Percentiles rank a stretch among this genome's conserved stretches.
These are phyloP conservation scores for Colletotrichum brevisporum DNA, from an alignment of 2,329 filamentous ascomycete genomes.

Conservation along the genomic window DNA sequence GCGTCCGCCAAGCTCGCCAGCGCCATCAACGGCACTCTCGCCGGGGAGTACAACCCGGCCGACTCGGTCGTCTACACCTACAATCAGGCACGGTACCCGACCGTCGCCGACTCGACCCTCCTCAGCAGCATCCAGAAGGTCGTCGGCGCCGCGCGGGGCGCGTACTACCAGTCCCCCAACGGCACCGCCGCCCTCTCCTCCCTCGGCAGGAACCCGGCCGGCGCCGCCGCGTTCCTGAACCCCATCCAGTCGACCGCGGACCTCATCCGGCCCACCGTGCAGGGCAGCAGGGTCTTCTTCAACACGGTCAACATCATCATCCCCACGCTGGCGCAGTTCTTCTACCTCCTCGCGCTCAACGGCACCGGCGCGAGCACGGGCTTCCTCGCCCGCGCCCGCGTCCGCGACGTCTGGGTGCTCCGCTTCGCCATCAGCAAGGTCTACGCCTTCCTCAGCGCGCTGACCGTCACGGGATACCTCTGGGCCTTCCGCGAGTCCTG, in stretches of 20 bases:
- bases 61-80: constrained; percentile 53
- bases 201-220: constrained; percentile 44
- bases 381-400: constrained; percentile 27
- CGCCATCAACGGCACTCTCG: constrained; percentile 45
- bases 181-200: constrained; percentile 33
- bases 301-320: constrained; percentile 58
- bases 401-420: constrained; percentile 46
- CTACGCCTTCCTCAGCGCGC: constrained; percentile 53
- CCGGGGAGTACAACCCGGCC: constrained; percentile 49
- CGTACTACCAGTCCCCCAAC: constrained; percentile 46
- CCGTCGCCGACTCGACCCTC: constrained; percentile 48
- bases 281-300: constrained; percentile 51
- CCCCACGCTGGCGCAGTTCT: constrained; percentile 50
- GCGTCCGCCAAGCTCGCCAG: constrained; percentile 50
- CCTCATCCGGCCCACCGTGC: constrained; percentile 51
- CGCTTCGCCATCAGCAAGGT: constrained; percentile 47
- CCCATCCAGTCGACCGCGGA: constrained; percentile 49
- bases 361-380: constrained; percentile 25
- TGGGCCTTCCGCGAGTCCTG: constrained; percentile 61
- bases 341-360: constrained; percentile 44
- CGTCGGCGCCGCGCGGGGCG: constrained; percentile 44
- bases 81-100: constrained; percentile 54
- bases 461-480: constrained; percentile 56
- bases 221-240: constrained; percentile 50
- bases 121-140: constrained; percentile 48